Conservation (phyloP, 2,329 filamentous ascomycete genomes). For the Cercospora beticola region DNA sequence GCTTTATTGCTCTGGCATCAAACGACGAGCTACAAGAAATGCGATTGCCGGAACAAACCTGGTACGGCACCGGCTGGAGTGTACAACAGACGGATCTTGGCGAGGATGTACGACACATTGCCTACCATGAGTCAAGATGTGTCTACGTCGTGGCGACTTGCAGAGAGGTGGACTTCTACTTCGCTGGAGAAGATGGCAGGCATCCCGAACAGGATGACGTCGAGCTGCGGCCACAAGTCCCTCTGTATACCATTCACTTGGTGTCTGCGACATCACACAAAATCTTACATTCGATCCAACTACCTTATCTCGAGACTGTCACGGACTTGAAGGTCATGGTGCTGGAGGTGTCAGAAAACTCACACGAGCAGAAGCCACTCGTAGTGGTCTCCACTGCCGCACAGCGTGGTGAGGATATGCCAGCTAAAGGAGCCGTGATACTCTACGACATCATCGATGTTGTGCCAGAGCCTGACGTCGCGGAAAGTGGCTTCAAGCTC, state of each 20-base stretch:
- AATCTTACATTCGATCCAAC: slow-evolving; percentile 70
- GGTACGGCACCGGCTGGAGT: slow-evolving; percentile 74
- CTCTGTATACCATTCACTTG: slow-evolving; percentile 73
- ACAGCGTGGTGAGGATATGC: slow-evolving; percentile 84
- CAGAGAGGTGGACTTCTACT: slow-evolving; percentile 67
- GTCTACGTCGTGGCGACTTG: slow-evolving; percentile 77
- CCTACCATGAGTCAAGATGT: slow-evolving; percentile 72
- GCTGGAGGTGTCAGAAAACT: slow-evolving; percentile 87
- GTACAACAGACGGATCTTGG: slow-evolving; percentile 68
- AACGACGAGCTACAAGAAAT: slow-evolving; percentile 71
- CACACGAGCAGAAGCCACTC: slow-evolving; percentile 78
- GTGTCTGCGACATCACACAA: slow-evolving; percentile 75
- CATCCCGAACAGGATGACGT: slow-evolving; percentile 69
- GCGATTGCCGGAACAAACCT: slow-evolving; percentile 65
- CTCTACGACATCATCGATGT: slow-evolving; percentile 91
- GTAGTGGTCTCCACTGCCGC: slow-evolving; percentile 83
- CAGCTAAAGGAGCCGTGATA: slow-evolving; percentile 79
- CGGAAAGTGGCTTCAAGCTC: slow-evolving; percentile 81
- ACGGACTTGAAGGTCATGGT: slow-evolving; percentile 80
- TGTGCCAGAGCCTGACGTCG: slow-evolving; percentile 80
- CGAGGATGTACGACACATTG: slow-evolving; percentile 68
- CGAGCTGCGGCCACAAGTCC: slow-evolving; percentile 63
- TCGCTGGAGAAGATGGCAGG: slow-evolving; percentile 83
- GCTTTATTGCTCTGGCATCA: slow-evolving; percentile 63
- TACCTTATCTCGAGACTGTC: slow-evolving; percentile 73